phyloP scores from a whole-genome alignment of 345 rosid genomes.

The Camelina neglecta region DNA sequence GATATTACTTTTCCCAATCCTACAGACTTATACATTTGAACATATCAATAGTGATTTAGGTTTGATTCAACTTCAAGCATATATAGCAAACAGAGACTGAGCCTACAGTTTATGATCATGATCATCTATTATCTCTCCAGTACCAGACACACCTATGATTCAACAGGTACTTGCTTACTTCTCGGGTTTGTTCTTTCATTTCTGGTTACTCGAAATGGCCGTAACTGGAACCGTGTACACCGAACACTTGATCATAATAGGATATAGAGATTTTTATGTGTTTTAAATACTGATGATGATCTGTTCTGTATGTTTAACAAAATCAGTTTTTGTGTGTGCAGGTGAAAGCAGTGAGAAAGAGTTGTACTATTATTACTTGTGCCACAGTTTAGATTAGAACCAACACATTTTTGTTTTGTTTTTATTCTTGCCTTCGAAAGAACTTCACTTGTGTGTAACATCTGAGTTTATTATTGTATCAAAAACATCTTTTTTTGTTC shows the following conservation, averaged over 20 bases:
- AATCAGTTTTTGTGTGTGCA: constrained; percentile 21
- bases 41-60: constrained; percentile 40
- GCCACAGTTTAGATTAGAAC: constrained; percentile 29
- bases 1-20: constrained; percentile 26
- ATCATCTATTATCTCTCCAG: constrained; percentile 27
- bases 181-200: constrained; percentile 29
- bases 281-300: neutral
- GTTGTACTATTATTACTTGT: constrained; percentile 26
- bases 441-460: constrained; percentile 23
- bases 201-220: constrained; percentile 8
- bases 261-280: neutral
- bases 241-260: neutral
- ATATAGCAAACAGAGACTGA: constrained; percentile 33
- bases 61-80: constrained; percentile 26
- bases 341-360: constrained; percentile 38
- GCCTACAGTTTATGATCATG: constrained; percentile 25
- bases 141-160: constrained; percentile 24
- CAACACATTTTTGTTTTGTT: constrained; percentile 29
- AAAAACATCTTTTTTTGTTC: neutral
- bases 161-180: constrained; percentile 35
- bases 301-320: neutral
- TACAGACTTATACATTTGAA: constrained; percentile 40
- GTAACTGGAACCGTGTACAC: neutral
- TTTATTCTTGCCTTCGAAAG: neutral
- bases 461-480: constrained; percentile 25